These are phyloP conservation scores for Pseudogymnoascus sp. DNA, from an alignment of 2,329 filamentous ascomycete species.

Conservation along the genomic window DNA sequence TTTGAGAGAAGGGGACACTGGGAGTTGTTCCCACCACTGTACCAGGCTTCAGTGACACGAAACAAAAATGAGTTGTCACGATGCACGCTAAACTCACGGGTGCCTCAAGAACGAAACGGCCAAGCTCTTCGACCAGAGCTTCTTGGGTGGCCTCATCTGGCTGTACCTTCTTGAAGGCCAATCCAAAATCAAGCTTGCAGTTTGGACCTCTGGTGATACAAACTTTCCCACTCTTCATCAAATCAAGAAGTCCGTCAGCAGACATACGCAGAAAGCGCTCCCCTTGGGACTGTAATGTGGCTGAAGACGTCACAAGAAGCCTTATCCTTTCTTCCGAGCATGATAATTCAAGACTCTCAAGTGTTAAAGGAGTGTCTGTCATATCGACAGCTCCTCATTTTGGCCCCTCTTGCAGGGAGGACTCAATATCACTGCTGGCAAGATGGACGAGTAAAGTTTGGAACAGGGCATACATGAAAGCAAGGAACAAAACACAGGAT, in stretches of 20 bases:
- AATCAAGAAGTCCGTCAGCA: background rate
- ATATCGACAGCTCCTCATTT: slow-evolving; percentile 2
- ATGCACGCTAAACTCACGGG: background rate
- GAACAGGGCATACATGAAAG: background rate
- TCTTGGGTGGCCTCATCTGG: background rate
- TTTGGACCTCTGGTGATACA: background rate
- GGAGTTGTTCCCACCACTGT: slow-evolving; percentile 24
- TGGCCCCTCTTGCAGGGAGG: background rate
- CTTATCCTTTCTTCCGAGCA: background rate
- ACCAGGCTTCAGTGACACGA: background rate
- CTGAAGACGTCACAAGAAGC: background rate
- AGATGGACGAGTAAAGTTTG: background rate
- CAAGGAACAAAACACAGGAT: background rate
- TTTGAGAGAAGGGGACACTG: slow-evolving; percentile 19
- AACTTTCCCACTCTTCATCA: background rate
- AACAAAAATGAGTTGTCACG: background rate
- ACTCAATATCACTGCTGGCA: background rate
- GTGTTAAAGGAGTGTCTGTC: background rate
- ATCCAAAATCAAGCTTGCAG: background rate
- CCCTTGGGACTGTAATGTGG: background rate
- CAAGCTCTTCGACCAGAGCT: background rate
- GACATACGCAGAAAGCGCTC: background rate
- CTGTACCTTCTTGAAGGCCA: background rate
- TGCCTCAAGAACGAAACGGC: background rate
- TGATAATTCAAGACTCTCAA: background rate